Percentiles rank a stretch among this genome's conserved stretches.
phyloP scores from a whole-genome alignment of 306 rosid genomes.

The Morella rubra region DNA sequence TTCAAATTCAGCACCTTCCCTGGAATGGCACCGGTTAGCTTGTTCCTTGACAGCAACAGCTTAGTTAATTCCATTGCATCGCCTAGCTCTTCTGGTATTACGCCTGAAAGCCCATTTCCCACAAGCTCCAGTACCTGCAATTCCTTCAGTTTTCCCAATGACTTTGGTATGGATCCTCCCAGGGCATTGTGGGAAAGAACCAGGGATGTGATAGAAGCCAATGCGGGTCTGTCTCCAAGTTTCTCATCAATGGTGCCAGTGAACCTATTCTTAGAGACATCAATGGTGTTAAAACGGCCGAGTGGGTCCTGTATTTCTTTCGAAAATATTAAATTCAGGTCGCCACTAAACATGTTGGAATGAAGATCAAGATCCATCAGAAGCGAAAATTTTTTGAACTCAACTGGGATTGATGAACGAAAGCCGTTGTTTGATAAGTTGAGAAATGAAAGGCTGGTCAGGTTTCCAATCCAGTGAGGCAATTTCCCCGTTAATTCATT shows the following conservation, averaged over 20 bases:
- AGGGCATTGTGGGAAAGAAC: conserved; percentile 39
- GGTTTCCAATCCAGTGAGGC: conserved; percentile 66
- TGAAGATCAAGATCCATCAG: conserved; percentile 57
- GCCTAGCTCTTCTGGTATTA: conserved; percentile 46
- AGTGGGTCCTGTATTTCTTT: conserved; percentile 43
- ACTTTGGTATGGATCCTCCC: conserved; percentile 46
- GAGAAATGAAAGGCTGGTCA: conserved; percentile 53
- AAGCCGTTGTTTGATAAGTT: conserved; percentile 55
- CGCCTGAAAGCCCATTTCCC: conserved; percentile 35
- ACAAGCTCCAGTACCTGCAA: conserved; percentile 36
- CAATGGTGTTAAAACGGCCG: conserved; percentile 48
- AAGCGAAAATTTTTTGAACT: conserved; percentile 39
- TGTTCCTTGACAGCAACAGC: conserved; percentile 41
- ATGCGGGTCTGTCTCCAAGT: conserved; percentile 36
- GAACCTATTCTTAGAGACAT: conserved; percentile 45
- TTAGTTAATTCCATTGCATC: conserved; percentile 22
- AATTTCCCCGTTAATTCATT: conserved; percentile 43
- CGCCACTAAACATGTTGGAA: conserved; percentile 47
- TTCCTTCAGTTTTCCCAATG: conserved; percentile 40
- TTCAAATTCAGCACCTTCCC: conserved; percentile 39
- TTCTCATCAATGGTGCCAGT: conserved; percentile 32
- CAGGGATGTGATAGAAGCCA: conserved; percentile 41
- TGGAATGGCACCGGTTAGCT: conserved; percentile 49
- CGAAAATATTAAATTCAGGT: conserved; percentile 24
- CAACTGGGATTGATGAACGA: conserved; percentile 44